These are phyloP conservation scores for Mrakia hoshinonis DNA, from an alignment of 768 basidiomycete genomes.

Conservation along the genomic window DNA sequence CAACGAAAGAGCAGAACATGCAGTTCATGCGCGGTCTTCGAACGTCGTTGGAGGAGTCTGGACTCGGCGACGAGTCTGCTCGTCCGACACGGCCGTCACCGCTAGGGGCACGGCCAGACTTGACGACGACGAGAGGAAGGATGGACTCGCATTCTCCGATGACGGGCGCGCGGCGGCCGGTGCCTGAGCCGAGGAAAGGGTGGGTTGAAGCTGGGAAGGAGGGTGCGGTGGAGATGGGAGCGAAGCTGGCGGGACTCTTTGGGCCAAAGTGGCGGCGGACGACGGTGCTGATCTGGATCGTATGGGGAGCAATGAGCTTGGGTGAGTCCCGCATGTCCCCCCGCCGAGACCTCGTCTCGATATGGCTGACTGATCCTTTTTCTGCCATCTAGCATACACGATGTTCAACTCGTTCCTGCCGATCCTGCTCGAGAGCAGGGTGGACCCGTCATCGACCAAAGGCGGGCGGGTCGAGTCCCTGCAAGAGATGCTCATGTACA, in stretches of 20 bases:
- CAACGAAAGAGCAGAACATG: slow-evolving; percentile 1
- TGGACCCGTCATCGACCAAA: slow-evolving; percentile 30
- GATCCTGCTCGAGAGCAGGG: slow-evolving; percentile 64
- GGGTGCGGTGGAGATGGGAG: slow-evolving; percentile 27
- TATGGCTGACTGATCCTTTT: background rate
- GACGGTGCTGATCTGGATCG: slow-evolving; percentile 67
- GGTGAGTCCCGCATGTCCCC: slow-evolving; percentile 46
- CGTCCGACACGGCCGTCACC: background rate
- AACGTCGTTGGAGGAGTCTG: background rate
- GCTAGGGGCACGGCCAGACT: background rate
- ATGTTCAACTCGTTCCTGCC: slow-evolving; percentile 92
- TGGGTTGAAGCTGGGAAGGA: background rate
- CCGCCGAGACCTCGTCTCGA: background rate
- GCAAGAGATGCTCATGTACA: slow-evolving; percentile 81
- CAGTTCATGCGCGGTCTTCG: background rate
- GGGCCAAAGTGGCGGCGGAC: slow-evolving; percentile 66
- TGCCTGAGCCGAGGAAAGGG: background rate
- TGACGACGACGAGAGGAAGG: background rate
- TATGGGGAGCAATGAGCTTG: slow-evolving; percentile 68
- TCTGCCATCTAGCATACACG: slow-evolving; percentile 53
- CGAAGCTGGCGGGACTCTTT: slow-evolving; percentile 58
- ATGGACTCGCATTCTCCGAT: background rate
- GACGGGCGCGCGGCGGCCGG: background rate
- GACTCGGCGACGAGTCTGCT: background rate
- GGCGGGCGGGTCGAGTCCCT: slow-evolving; percentile 51